Percentiles rank a stretch among this genome's conserved stretches.
Conservation (phyloP, 192 early-diverging fungal species). For the Coemansia sp. region DNA sequence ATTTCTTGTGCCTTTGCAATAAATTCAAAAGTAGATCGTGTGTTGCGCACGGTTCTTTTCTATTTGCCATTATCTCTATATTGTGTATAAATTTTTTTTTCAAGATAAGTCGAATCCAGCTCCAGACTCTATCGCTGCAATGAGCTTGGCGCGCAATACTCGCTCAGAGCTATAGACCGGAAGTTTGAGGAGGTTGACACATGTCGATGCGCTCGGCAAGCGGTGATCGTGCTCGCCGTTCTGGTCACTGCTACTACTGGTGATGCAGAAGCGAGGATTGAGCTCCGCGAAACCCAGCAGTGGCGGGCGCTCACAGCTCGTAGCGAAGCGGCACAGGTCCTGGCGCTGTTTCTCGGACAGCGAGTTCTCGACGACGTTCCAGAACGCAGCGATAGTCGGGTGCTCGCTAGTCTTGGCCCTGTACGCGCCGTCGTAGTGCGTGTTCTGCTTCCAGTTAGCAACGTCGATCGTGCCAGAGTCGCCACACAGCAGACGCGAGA, state of each 20-base stretch:
- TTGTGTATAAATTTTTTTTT: neutral
- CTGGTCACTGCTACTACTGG: constrained; percentile 26
- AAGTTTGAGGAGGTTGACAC: constrained; percentile 91
- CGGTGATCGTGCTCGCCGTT: constrained; percentile 60
- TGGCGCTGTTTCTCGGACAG: constrained; percentile 57
- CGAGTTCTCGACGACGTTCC: constrained; percentile 59
- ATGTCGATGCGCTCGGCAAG: constrained; percentile 79
- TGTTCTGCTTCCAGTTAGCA: constrained; percentile 72
- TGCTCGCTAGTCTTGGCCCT: constrained; percentile 52
- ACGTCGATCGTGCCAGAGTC: constrained; percentile 75
- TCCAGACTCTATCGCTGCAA: constrained; percentile 82
- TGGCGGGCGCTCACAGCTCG: constrained; percentile 88
- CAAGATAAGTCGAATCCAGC: constrained; percentile 88
- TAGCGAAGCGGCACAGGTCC: constrained; percentile 84
- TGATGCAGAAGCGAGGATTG: constrained; percentile 44
- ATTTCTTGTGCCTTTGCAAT: neutral
- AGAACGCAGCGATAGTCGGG: constrained; percentile 77
- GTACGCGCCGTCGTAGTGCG: constrained; percentile 75
- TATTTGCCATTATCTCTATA: neutral
- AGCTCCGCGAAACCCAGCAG: constrained; percentile 81
- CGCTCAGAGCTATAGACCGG: constrained; percentile 69
- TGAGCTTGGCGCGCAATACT: constrained; percentile 68
- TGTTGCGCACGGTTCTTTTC: neutral
- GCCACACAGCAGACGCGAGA: constrained; percentile 89
- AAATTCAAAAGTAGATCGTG: neutral